Base-by-base conservation (phyloP, 192 early-diverging fungal genomes). In the Linnemannia zychae region DNA sequence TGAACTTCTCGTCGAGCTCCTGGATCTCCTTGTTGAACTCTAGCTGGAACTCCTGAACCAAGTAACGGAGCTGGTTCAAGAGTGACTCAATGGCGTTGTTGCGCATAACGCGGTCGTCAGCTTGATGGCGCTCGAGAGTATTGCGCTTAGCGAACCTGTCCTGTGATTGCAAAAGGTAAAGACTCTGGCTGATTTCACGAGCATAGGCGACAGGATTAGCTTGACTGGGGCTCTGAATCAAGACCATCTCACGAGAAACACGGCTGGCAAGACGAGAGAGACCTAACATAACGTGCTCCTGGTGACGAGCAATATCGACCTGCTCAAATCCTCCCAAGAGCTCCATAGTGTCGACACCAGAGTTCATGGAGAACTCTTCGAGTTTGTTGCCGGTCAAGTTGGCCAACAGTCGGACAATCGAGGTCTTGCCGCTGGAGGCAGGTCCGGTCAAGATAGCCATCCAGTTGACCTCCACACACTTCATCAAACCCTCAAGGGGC, bases 261-360 rank as follows among this genome's bases (percentile, higher is more conserved):
- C 73, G 63, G 65, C 89, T 88, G 4, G 92, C 69, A 47, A 92
- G 76, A 13, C 88, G 71, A 28, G 78, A 81, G 24, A 95, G 79
- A 4, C 75, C 75, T 22, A 89, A 81, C 13, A 94, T 44, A 66
- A 93, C 74, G 40, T 75, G 80, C 50, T 92, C 89, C 47, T 91
- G 89, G 68, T 96, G 93, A 40, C 98, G 91, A 36, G 90, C 92
- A 52, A 95, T 72, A 87, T 99, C 98, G 15, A 97, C 94, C 85
- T 99, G 98, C 88, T 99, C 98, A 79, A 99, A 99, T 36, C 98
- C 98, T 72, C 98, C 98, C 24, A 99, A 84, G 13, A 99, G 86
- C 83, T 99, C 98, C 84, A 97, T 95, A 2, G 97, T 95, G 74
- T 99, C 98, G 22, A 99, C 95, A 16, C 94, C 93, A 46, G 94